phyloP scores from a whole-genome alignment of 306 rosid species.

The Canavalia gladiata region DNA sequence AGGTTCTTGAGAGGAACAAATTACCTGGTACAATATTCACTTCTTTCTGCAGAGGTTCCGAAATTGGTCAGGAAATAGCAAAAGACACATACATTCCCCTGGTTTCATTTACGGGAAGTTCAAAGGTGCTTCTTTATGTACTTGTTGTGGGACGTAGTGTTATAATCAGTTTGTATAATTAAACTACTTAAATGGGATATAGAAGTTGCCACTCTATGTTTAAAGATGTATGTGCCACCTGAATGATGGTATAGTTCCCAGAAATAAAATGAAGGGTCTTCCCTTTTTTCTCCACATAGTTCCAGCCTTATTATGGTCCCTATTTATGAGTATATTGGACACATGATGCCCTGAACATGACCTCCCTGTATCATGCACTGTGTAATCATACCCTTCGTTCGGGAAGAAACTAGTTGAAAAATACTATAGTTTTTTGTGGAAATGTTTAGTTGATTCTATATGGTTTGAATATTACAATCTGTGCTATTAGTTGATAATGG shows the following conservation, averaged over 20 bases:
- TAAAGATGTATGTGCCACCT: neutral
- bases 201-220: neutral
- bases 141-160: slow-evolving; percentile 1
- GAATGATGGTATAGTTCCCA: slow-evolving; percentile 11
- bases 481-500: slow-evolving; percentile 31
- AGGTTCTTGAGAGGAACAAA: slow-evolving; percentile 90
- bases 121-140: slow-evolving; percentile 69
- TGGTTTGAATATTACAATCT: slow-evolving; percentile 17
- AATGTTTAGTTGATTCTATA: slow-evolving; percentile 1
- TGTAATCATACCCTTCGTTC: neutral
- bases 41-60: slow-evolving; percentile 94
- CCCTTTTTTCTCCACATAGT: no score
- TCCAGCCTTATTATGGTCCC: neutral
- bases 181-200: neutral
- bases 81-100: slow-evolving; percentile 84
- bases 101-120: slow-evolving; percentile 99
- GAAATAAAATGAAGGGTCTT: no score
- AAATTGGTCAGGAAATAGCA: slow-evolving; percentile 90
- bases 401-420: slow-evolving; percentile 26
- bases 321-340: slow-evolving; percentile 12
- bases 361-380: neutral
- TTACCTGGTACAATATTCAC: slow-evolving; percentile 94
- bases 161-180: slow-evolving; percentile 7
- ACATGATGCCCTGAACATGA: slow-evolving; percentile 32
- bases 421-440: neutral